A percentile compares a stretch with the other conserved stretches of the same genome.
Evolutionary conservation across 2,329 filamentous ascomycete species (phyloP).

Genomic region (Aspergillus flavus): DNA sequence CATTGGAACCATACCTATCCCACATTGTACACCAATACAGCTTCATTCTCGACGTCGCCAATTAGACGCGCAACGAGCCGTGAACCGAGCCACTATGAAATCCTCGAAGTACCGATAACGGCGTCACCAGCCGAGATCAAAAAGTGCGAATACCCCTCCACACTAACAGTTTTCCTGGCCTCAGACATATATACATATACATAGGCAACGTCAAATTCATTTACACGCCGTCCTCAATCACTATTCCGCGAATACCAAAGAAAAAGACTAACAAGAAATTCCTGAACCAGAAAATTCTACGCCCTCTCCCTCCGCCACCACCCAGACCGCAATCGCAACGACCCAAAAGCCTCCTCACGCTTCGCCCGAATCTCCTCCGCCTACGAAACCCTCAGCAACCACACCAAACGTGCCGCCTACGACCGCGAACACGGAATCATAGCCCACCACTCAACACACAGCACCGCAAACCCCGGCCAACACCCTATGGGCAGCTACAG

Average conservation of each 20-base stretch:
- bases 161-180: neutral
- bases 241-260: neutral
- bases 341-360: slow-evolving; percentile 70
- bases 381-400: slow-evolving; percentile 73
- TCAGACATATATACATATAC: neutral
- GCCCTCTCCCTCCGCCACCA: slow-evolving; percentile 87
- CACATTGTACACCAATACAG: slow-evolving; percentile 1
- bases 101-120: slow-evolving; percentile 69
- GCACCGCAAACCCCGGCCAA: slow-evolving; percentile 33
- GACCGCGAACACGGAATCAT: slow-evolving; percentile 62
- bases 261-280: neutral
- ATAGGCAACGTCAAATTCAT: no score
- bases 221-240: no score
- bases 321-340: slow-evolving; percentile 82
- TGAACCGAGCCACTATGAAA: slow-evolving; percentile 75
- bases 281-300: slow-evolving; percentile 70
- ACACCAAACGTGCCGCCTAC: slow-evolving; percentile 75
- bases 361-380: slow-evolving; percentile 86
- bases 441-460: slow-evolving; percentile 33
- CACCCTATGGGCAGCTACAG: slow-evolving; percentile 58
- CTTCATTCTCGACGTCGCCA: slow-evolving; percentile 39
- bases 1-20: slow-evolving; percentile 4
- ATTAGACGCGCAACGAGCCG: slow-evolving; percentile 28
- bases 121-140: slow-evolving; percentile 81
- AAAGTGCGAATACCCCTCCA: slow-evolving; percentile 57